Conservation (phyloP, 1,284 basidiomycete species). For the Inonotus hispidus region DNA sequence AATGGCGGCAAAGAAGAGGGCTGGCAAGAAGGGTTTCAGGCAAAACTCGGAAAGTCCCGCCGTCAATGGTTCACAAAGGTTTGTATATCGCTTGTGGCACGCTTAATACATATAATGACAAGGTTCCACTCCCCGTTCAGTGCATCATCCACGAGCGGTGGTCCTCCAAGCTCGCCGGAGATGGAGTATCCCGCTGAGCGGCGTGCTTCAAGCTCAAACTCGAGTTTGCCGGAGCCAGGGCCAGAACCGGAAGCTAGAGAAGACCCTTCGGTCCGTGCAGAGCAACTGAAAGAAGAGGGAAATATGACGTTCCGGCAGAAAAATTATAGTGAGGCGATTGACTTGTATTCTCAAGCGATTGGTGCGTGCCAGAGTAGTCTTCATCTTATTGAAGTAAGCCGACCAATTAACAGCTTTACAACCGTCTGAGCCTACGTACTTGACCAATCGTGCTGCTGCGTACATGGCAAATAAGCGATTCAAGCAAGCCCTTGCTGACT, state of each 20-base stretch:
- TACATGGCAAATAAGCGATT: conserved; percentile 80
- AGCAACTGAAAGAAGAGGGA: conserved; percentile 65
- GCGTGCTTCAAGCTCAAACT: conserved; percentile 19
- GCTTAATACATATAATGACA: not conserved
- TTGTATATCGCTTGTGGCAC: not conserved
- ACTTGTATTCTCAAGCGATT: conserved; percentile 76
- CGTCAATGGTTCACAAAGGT: conserved; percentile 20
- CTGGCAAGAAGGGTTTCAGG: conserved; percentile 28
- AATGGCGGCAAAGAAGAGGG: conserved; percentile 30
- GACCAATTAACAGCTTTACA: conserved; percentile 45
- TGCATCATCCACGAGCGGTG: conserved; percentile 17
- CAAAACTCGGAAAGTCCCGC: conserved; percentile 19
- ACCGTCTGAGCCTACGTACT: conserved; percentile 66
- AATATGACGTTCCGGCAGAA: conserved; percentile 70
- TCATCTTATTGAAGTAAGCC: not conserved
- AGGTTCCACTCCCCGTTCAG: not conserved
- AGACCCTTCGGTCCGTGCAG: conserved; percentile 39
- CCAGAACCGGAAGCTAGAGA: conserved; percentile 14
- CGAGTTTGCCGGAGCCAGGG: not conserved
- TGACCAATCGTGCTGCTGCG: conserved; percentile 83
- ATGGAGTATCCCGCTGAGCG: not conserved
- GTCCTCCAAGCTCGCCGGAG: not conserved
- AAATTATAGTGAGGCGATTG: conserved; percentile 65
- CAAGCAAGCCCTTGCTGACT: conserved; percentile 69
- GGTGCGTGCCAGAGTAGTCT: conserved; percentile 34